These are phyloP conservation scores for Cutaneotrichosporon sp. DNA, from an alignment of 1,284 basidiomycete genomes.

Conservation along the genomic window DNA sequence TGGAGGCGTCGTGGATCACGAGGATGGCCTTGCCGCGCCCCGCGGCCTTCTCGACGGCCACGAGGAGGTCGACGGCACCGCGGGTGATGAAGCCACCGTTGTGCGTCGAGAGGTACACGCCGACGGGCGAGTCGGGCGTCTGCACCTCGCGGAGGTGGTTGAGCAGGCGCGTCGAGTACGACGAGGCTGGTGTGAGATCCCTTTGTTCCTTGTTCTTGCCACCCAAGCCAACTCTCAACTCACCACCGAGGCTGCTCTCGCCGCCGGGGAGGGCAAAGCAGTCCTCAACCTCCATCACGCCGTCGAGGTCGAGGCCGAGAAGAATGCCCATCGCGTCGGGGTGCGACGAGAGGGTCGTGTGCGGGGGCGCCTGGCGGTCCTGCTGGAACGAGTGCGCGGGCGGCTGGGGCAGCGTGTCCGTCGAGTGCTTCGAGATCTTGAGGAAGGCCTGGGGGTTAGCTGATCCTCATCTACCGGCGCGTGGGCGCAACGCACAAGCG, in stretches of 20 bases:
- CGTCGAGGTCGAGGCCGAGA: slow-evolving; percentile 88
- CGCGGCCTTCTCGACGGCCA: slow-evolving; percentile 64
- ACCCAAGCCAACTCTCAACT: too few relatives aligned
- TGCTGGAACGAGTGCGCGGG: slow-evolving; percentile 38
- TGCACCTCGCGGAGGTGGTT: slow-evolving; percentile 66
- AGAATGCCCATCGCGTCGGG: slow-evolving; percentile 77
- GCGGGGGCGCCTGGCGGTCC: slow-evolving; percentile 47
- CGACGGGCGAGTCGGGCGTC: slow-evolving; percentile 91
- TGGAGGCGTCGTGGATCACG: slow-evolving; percentile 75
- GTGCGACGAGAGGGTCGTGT: slow-evolving; percentile 44
- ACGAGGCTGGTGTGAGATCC: slow-evolving; percentile 35
- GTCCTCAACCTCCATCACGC: slow-evolving; percentile 87
- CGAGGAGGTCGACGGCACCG: slow-evolving; percentile 84
- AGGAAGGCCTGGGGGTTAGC: slow-evolving; percentile 68
- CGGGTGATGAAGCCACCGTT: slow-evolving; percentile 92
- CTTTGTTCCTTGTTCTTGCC: neutral
- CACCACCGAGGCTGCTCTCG: slow-evolving; percentile 45
- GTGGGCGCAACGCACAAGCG: slow-evolving; percentile 77
- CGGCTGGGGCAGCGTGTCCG: slow-evolving; percentile 50
- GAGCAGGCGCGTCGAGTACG: slow-evolving; percentile 48
- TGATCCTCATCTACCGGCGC: neutral
- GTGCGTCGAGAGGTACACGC: slow-evolving; percentile 91
- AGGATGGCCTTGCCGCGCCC: slow-evolving; percentile 77
- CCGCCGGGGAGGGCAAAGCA: slow-evolving; percentile 73
- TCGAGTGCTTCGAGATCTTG: slow-evolving; percentile 80